Base-by-base conservation (phyloP, 2,329 filamentous ascomycete species). In the Colletotrichum caudatum region DNA sequence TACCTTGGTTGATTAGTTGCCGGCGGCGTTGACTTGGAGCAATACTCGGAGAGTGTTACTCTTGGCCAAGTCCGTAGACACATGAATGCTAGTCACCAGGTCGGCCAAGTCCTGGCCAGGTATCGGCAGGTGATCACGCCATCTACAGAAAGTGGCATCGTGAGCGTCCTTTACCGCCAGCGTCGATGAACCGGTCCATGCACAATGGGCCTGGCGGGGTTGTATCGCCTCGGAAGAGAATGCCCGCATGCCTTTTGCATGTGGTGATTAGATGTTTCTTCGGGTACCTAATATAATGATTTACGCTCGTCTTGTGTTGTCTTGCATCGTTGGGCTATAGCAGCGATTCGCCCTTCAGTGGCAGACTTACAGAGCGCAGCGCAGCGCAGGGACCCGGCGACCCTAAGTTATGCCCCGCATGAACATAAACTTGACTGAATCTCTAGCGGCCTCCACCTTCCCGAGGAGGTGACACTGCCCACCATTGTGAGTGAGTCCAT, bases 301-400 rank as follows among this genome's bases (percentile, higher is more conserved):
- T 61, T 51, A 51, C 33, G 12, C n/a, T 33, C 33, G 6, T 37
- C 11, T 4, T 62, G 46, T 29, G 39, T 39, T 29, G 39, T 26
- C 54, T 23, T 39, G 9, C 18, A n/a, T 23, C 20, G n/a, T 57
- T 39, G n/a, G 35, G 26, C 54, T 39, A n/a, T n/a, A 39, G n/a
- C 35, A 37, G 53, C 53, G 33, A 37, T 44, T 35, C 20, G 11
- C 14, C 16, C 37, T 23, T 26, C 61, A 64, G 61, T 54, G 50
- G 33, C 51, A 46, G 23, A 33, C n/a, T 64, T 26, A 46, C 70
- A 62, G 39, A 72, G 29, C 29, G 29, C 33, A 72, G 29, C 29
- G 29, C 33, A 72, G 61, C 61, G 66, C 69, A 65, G 70, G 70
- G 70, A 62, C 70, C 71, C 66, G 70, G 69, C 69, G 60, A 48